phyloP scores from a whole-genome alignment of 1,284 basidiomycete species.

The Microbotryum silenes-acaulis region DNA sequence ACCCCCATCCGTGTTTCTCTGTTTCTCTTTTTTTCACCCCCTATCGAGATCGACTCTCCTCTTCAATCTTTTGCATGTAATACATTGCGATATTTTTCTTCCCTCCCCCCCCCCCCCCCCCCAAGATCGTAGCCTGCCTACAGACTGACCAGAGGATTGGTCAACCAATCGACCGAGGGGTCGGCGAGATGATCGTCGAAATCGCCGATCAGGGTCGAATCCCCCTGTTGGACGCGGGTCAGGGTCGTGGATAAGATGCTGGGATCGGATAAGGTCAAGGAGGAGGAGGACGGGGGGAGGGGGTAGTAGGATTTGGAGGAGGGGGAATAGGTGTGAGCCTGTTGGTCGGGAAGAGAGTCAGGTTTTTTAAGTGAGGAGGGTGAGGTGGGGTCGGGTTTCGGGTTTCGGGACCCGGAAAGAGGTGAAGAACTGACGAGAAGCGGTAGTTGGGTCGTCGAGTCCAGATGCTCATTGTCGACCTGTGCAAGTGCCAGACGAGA shows the following conservation, averaged over 20 bases:
- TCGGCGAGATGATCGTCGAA: constrained; percentile 72
- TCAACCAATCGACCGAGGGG: constrained; percentile 51
- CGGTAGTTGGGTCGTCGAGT: constrained; percentile 46
- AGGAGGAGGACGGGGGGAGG: constrained; percentile 23
- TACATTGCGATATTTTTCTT: not conserved
- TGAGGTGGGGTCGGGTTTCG: not conserved
- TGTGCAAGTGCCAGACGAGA: constrained; percentile 31
- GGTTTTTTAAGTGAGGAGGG: not conserved
- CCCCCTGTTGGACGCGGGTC: constrained; percentile 47
- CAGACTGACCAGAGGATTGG: constrained; percentile 20
- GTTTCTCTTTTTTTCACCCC: not conserved
- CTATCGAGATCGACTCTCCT: not conserved
- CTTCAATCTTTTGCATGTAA: not conserved
- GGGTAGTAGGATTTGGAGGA: constrained; percentile 37
- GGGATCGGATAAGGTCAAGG: constrained; percentile 42
- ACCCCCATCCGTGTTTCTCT: not conserved
- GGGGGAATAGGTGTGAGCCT: not conserved
- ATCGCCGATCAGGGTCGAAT: constrained; percentile 56
- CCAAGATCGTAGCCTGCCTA: not conserved
- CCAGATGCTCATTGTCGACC: constrained; percentile 53
- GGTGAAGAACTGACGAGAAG: constrained; percentile 48
- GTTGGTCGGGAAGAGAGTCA: not conserved
- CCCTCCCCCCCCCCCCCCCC: too few relatives aligned
- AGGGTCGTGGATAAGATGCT: constrained; percentile 48
- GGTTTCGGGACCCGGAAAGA: not conserved